These are phyloP conservation scores for Dunaliella primolecta DNA, from an alignment of 139 green algal species.

Conservation along the genomic window DNA sequence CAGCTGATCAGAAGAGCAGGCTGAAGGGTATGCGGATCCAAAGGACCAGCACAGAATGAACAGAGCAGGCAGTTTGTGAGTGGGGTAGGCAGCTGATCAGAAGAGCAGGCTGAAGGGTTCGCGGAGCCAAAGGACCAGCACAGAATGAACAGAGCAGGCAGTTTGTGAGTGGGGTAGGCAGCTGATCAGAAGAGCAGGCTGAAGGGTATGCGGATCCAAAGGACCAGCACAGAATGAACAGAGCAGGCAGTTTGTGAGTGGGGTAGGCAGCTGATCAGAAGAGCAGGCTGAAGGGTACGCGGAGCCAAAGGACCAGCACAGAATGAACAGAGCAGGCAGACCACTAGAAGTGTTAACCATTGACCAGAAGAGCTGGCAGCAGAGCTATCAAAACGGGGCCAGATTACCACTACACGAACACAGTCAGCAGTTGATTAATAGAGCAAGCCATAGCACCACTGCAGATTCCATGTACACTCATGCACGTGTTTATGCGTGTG, in stretches of 20 bases:
- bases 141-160: background rate
- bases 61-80: background rate
- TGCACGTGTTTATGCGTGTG: no score
- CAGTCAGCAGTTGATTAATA: no score
- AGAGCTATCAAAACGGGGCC: no score
- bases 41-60: conserved; percentile 51
- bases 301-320: no score
- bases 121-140: conserved; percentile 55
- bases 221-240: conserved; percentile 39
- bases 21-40: conserved; percentile 8
- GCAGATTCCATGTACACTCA: no score
- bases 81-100: background rate
- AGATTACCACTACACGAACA: no score
- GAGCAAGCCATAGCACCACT: no score
- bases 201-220: conserved; percentile 33
- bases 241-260: background rate
- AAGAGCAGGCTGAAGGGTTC: background rate
- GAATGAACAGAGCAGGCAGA: no score
- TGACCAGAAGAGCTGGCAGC: no score
- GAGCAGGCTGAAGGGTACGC: background rate
- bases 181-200: background rate
- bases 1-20: background rate
- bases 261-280: background rate
- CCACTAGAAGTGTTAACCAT: no score
- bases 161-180: background rate